Evolutionary conservation across 75 land plant species (phyloP).

Genomic region (Picea glauca): DNA sequence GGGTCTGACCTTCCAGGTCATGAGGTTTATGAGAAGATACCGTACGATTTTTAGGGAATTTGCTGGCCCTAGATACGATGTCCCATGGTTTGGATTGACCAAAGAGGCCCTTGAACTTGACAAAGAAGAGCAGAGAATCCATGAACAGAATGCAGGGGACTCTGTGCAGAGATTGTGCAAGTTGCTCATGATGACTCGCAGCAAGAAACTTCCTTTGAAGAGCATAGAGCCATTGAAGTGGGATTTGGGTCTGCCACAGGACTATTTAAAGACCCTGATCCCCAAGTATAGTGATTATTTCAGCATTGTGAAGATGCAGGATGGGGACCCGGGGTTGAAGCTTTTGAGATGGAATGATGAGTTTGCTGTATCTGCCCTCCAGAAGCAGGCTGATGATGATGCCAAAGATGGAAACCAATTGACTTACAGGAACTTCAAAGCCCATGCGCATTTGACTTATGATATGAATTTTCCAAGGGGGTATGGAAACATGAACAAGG

Average conservation of each 20-base stretch:
- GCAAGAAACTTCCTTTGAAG: constrained; percentile 31
- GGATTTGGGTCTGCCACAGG: constrained; percentile 55
- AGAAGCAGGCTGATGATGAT: constrained; percentile 26
- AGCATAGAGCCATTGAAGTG: constrained; percentile 33
- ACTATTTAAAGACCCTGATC: constrained; percentile 18
- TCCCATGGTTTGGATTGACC: constrained; percentile 58
- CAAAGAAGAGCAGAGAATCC: constrained; percentile 29
- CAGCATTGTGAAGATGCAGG: constrained; percentile 31
- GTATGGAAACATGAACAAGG: constrained; percentile 47
- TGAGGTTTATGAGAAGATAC: constrained; percentile 38
- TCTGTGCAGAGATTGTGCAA: constrained; percentile 30
- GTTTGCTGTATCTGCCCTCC: constrained; percentile 29
- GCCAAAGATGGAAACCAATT: neutral
- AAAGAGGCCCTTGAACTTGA: constrained; percentile 36
- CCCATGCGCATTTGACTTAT: constrained; percentile 11
- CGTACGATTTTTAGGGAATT: constrained; percentile 57
- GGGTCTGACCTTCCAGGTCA: constrained; percentile 35
- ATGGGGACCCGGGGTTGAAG: constrained; percentile 29
- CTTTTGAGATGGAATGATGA: constrained; percentile 14
- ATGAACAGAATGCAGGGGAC: constrained; percentile 11
- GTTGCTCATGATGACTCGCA: constrained; percentile 45
- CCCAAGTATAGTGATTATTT: constrained; percentile 25
- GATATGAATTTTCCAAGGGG: constrained; percentile 43
- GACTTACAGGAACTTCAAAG: constrained; percentile 14
- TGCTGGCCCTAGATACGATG: constrained; percentile 24